Conservation (phyloP, 768 basidiomycete species). For the Rhizopogon rudus region DNA sequence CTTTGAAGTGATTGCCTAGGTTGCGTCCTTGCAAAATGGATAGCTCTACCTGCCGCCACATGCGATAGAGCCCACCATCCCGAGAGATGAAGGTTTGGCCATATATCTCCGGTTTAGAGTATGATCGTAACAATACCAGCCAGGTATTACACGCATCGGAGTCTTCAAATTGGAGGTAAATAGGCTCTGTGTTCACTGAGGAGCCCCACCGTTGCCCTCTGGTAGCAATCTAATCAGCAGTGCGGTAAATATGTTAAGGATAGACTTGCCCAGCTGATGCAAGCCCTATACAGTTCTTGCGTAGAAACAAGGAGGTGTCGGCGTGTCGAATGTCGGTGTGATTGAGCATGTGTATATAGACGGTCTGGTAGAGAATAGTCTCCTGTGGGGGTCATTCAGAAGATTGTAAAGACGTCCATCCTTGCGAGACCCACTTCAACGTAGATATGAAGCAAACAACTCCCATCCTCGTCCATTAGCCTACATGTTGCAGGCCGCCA, state of each 20-base stretch:
- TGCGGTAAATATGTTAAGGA: constrained; percentile 4
- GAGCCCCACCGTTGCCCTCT: constrained; percentile 61
- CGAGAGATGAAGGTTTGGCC: constrained; percentile 48
- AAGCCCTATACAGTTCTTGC: constrained; percentile 72
- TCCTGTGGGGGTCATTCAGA: constrained; percentile 41
- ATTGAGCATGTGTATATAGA: constrained; percentile 66
- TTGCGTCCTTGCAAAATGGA: constrained; percentile 71
- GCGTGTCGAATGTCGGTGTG: constrained; percentile 79
- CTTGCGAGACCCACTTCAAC: constrained; percentile 50
- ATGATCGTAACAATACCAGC: constrained; percentile 77
- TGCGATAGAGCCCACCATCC: constrained; percentile 76
- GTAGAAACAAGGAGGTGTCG: constrained; percentile 72
- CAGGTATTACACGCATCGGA: constrained; percentile 65
- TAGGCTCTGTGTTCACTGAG: constrained; percentile 47
- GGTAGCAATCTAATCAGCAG: constrained; percentile 5
- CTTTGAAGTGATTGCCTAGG: constrained; percentile 47
- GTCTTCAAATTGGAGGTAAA: constrained; percentile 71
- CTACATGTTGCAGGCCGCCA: constrained; percentile 75
- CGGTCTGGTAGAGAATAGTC: constrained; percentile 65
- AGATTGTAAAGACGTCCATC: not conserved
- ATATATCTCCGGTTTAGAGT: constrained; percentile 76
- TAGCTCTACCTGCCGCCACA: constrained; percentile 82
- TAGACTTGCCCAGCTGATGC: constrained; percentile 51
- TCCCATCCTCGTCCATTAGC: constrained; percentile 60
- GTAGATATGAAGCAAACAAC: constrained; percentile 68